phyloP scores from a whole-genome alignment of 805 yeast species.

The Starmerella stellata region DNA sequence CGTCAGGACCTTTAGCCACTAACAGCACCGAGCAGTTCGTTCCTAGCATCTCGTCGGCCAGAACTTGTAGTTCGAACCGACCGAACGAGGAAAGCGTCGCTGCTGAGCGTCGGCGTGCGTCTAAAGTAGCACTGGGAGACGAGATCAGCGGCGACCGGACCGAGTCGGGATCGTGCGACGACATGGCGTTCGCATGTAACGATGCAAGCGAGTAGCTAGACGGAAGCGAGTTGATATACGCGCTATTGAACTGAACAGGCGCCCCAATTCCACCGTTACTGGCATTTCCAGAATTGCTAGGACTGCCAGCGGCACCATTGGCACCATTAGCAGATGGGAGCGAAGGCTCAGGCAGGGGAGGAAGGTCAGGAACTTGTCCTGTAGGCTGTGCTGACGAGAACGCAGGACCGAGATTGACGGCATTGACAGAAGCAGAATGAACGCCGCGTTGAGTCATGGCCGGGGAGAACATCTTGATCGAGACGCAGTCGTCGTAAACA shows the following conservation, averaged over 20 bases:
- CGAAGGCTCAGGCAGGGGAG: not conserved
- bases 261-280: not conserved
- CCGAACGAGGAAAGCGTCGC: not conserved
- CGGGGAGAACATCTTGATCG: slow-evolving; percentile 25
- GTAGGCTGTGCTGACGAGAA: not conserved
- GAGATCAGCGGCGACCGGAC: not conserved
- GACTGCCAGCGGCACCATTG: no score
- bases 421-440: not conserved
- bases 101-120: not conserved
- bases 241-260: not conserved
- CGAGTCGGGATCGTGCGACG: not conserved
- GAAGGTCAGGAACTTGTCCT: not conserved
- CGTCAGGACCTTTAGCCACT: slow-evolving; percentile 13
- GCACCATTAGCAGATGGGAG: no score
- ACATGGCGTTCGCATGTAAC: no score
- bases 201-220: not conserved
- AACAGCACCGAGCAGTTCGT: slow-evolving; percentile 21
- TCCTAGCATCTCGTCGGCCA: slow-evolving; percentile 18
- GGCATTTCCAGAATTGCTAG: no score
- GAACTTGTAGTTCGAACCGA: slow-evolving; percentile 15
- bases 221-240: not conserved
- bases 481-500: slow-evolving; percentile 17
- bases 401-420: not conserved
- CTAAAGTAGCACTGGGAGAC: not conserved
- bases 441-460: slow-evolving; percentile 13